Percentiles rank a stretch among this genome's conserved stretches.
phyloP scores from a whole-genome alignment of 2,329 filamentous ascomycete species.

The Aspergillus bombycis region DNA sequence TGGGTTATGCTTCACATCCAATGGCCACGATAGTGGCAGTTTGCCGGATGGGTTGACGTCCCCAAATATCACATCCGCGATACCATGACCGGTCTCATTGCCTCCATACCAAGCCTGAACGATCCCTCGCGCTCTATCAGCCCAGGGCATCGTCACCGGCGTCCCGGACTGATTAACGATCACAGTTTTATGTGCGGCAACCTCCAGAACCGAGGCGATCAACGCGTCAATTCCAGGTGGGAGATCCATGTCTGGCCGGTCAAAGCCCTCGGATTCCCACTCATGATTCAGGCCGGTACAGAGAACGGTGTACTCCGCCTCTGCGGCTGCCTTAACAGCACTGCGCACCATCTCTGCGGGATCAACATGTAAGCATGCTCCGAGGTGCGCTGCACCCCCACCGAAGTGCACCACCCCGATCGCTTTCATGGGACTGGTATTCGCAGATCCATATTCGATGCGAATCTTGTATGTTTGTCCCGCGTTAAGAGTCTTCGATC shows the following conservation, averaged over 20 bases:
- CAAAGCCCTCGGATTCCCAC: constrained; percentile 44
- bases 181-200: constrained; percentile 65
- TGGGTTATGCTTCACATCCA: constrained; percentile 67
- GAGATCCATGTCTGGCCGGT: constrained; percentile 58
- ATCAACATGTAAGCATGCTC: constrained; percentile 27
- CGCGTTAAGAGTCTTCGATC: constrained; percentile 34
- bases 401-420: constrained; percentile 28
- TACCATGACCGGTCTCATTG: constrained; percentile 79
- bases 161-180: constrained; percentile 78
- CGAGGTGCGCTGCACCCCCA: constrained; percentile 29
- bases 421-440: constrained; percentile 30
- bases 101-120: constrained; percentile 81
- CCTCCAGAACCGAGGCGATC: constrained; percentile 64
- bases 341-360: constrained; percentile 14
- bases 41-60: constrained; percentile 73
- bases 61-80: constrained; percentile 75
- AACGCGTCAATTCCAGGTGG: constrained; percentile 56
- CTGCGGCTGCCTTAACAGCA: constrained; percentile 18
- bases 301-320: constrained; percentile 26
- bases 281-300: constrained; percentile 31
- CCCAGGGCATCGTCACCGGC: constrained; percentile 57
- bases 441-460: constrained; percentile 32
- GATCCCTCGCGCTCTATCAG: constrained; percentile 53
- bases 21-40: constrained; percentile 72
- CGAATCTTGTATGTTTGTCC: constrained; percentile 36